Evolutionary conservation across 2,329 filamentous ascomycete genomes (phyloP).

Genomic region (Dactylellina drechsleri): DNA sequence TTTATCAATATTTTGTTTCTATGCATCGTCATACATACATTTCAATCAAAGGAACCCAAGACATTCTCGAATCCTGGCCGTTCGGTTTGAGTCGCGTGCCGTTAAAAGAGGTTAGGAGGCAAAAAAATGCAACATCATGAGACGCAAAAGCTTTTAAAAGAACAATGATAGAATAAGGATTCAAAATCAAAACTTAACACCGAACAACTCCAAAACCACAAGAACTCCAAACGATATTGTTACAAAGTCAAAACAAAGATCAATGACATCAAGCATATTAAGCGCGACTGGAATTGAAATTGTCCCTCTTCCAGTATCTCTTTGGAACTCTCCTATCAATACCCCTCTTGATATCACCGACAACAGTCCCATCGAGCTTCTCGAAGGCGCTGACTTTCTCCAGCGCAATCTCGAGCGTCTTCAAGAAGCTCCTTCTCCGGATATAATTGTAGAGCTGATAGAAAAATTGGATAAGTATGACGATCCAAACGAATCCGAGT

Average conservation of each 20-base stretch:
- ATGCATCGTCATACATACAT: too few species aligned
- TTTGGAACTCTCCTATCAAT: background rate
- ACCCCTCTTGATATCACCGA: conserved; percentile 5
- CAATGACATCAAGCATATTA: too few species aligned
- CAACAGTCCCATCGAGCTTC: conserved; percentile 14
- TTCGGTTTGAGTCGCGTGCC: too few species aligned
- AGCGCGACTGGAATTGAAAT: background rate
- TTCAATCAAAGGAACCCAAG: too few species aligned
- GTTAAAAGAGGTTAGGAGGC: too few species aligned
- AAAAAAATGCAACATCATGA: too few species aligned
- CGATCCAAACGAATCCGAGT: conserved; percentile 1
- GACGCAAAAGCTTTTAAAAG: too few species aligned
- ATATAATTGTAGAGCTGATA: conserved; percentile 2
- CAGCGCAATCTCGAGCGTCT: conserved; percentile 4
- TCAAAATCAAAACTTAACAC: background rate
- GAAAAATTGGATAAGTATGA: conserved; percentile 5
- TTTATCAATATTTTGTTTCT: too few species aligned
- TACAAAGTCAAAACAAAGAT: background rate
- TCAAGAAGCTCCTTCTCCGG: conserved; percentile 14
- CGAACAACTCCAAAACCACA: background rate
- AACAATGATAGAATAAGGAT: too few species aligned
- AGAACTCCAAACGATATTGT: background rate
- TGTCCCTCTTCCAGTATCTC: conserved; percentile 19
- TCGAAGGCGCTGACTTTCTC: conserved; percentile 28
- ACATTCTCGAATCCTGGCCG: too few species aligned